Base-by-base conservation (phyloP, 257 asterid species). In the Hygrophila difformis region DNA sequence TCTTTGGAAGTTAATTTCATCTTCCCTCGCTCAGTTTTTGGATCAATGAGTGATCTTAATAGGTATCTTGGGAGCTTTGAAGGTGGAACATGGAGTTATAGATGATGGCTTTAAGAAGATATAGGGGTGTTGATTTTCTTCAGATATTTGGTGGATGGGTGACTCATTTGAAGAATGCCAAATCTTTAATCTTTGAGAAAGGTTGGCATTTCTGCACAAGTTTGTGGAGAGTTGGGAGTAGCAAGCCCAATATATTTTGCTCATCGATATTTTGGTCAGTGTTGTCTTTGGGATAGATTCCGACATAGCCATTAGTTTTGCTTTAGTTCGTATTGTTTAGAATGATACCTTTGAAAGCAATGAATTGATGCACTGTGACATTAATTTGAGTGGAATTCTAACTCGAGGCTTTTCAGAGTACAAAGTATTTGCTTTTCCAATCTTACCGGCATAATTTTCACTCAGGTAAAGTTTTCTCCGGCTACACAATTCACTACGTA, bases 81-180 rank as follows among this genome's bases (percentile, higher is more conserved):
- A 31, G 26, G 53, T 38, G 36, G 53, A 42, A 20, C 3, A 51
- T 14, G 44, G 29, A 42, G 43, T 56, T 24, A n/a, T n/a, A 34
- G 24, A 18, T 54, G 41, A 43, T 34, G 64, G 47, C 39, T 51
- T 45, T 48, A 51, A n/a, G 59, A 40, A 20, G 51, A 15, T 18
- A 10, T 39, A 17, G 29, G 14, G 22, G 24, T 31, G 47, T 28
- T 41, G 50, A 17, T 38, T 39, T 29, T 49, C 31, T 23, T 41
- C 44, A 16, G 44, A 36, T 36, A 36, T 19, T 12, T 45, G 19
- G 43, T 13, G 54, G 50, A 52, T 52, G 11, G 51, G 20, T 41
- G 14, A 13, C 36, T 26, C 24, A 11, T 41, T 13, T 15, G 36
- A 56, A 13, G 21, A 41, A 14, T 43, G n/a, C n/a, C n/a, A 34